These are phyloP conservation scores for Lithospermum erythrorhizon DNA, from an alignment of 257 asterid genomes.

Conservation along the genomic window DNA sequence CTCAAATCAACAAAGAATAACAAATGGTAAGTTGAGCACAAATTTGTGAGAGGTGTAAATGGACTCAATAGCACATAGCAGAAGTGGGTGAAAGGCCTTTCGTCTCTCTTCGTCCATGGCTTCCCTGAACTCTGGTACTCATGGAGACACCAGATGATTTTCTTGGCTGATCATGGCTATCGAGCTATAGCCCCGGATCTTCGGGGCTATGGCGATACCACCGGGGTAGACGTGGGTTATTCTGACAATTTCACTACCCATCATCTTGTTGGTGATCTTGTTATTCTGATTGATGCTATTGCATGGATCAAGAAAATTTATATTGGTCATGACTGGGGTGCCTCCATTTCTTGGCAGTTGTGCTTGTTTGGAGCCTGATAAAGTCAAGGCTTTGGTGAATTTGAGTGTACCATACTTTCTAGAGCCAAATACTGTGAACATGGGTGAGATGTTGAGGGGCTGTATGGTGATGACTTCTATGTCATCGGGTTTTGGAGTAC, in stretches of 20 bases:
- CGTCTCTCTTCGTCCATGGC: conserved; percentile 67
- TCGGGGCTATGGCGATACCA: conserved; percentile 41
- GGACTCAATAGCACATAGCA: conserved; percentile 62
- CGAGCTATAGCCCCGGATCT: conserved; percentile 64
- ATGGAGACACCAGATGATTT: conserved; percentile 77
- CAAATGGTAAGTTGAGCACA: conserved; percentile 53
- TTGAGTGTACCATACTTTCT: conserved; percentile 28
- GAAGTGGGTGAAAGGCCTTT: conserved; percentile 63
- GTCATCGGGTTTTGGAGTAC: conserved; percentile 38
- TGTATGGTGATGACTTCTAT: conserved; percentile 38
- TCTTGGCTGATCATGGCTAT: conserved; percentile 61
- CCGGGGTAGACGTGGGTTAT: conserved; percentile 12
- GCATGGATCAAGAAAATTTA: conserved; percentile 22
- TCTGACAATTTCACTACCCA: conserved; percentile 17
- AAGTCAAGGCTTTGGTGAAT: conserved; percentile 33
- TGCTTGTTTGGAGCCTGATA: conserved; percentile 37
- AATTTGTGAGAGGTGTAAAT: conserved; percentile 24
- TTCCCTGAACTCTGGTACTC: conserved; percentile 89
- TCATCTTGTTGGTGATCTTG: conserved; percentile 32
- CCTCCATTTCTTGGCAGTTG: conserved; percentile 29
- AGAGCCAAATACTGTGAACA: conserved; percentile 15
- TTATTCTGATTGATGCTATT: conserved; percentile 27
- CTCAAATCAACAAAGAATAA: too few relatives aligned
- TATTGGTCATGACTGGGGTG: conserved; percentile 55
- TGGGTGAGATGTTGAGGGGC: conserved; percentile 21